Conservation (phyloP, 192 early-diverging fungal species). For the Coemansia sp. region DNA sequence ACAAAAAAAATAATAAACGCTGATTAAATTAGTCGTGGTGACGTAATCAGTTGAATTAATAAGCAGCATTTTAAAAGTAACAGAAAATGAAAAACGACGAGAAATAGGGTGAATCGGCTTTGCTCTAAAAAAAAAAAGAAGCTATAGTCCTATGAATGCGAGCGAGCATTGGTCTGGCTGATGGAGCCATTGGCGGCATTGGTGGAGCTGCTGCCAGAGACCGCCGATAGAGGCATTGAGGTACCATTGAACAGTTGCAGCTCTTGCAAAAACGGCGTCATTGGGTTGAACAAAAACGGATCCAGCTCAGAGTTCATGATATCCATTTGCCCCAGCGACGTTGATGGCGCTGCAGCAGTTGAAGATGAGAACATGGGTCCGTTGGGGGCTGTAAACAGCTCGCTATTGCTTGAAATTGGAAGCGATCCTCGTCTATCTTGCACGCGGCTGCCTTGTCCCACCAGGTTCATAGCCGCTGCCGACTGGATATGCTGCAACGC, state of each 20-base stretch:
- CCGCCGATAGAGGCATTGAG: neutral
- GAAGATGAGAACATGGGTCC: slow-evolving; percentile 19
- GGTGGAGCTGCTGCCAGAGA: slow-evolving; percentile 5
- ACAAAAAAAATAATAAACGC: too few relatives aligned
- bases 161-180: slow-evolving; percentile 6
- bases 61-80: too few relatives aligned
- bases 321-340: slow-evolving; percentile 5
- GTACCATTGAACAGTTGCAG: slow-evolving; percentile 36
- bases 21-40: too few relatives aligned
- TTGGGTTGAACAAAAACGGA: slow-evolving; percentile 49
- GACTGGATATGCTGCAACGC: slow-evolving; percentile 34
- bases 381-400: slow-evolving; percentile 42
- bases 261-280: slow-evolving; percentile 53
- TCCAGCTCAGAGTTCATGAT: slow-evolving; percentile 33
- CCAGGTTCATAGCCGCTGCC: slow-evolving; percentile 14
- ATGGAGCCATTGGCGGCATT: neutral
- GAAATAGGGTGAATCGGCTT: too few relatives aligned
- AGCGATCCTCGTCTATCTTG: slow-evolving; percentile 35
- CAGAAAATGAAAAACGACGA: too few relatives aligned
- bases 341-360: neutral
- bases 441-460: slow-evolving; percentile 10
- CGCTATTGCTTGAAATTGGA: slow-evolving; percentile 43
- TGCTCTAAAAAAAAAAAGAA: too few relatives aligned
- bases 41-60: too few relatives aligned
- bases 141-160: neutral